Conservation (phyloP, 2,329 filamentous ascomycete species). For the Calonectria multiphialidica region DNA sequence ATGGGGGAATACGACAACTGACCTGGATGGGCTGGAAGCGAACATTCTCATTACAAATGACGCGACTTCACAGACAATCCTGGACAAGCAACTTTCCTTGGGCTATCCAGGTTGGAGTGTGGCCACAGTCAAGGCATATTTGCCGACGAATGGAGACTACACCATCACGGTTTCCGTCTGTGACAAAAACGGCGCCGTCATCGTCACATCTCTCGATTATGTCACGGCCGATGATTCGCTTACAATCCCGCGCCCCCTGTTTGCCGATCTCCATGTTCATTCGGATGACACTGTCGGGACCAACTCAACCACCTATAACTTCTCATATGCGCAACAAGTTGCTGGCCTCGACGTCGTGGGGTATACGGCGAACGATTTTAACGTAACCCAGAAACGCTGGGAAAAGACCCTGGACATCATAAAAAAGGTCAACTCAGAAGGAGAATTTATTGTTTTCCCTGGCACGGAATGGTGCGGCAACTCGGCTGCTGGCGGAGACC, state of each 20-base stretch:
- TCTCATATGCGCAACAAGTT: slow-evolving; percentile 49
- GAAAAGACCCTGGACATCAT: slow-evolving; percentile 43
- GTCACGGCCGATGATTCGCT: slow-evolving; percentile 32
- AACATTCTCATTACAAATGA: neutral
- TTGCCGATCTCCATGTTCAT: slow-evolving; percentile 52
- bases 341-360: slow-evolving; percentile 52
- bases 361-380: slow-evolving; percentile 54
- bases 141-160: neutral
- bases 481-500: slow-evolving; percentile 49
- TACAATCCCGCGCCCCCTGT: slow-evolving; percentile 42
- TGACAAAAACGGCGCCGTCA: neutral
- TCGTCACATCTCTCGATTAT: slow-evolving; percentile 10
- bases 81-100: neutral
- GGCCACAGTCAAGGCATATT: neutral
- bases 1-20: slow-evolving; percentile 10
- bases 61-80: neutral
- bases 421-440: slow-evolving; percentile 36
- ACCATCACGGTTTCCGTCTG: neutral
- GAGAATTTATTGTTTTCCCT: slow-evolving; percentile 46
- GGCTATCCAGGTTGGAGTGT: neutral
- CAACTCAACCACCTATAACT: slow-evolving; percentile 50
- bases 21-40: neutral
- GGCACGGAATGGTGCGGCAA: slow-evolving; percentile 53
- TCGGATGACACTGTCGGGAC: slow-evolving; percentile 53
- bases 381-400: slow-evolving; percentile 50